phyloP scores from a whole-genome alignment of 495 filamentous ascomycete species.

The Beverwykella pulmonaria region DNA sequence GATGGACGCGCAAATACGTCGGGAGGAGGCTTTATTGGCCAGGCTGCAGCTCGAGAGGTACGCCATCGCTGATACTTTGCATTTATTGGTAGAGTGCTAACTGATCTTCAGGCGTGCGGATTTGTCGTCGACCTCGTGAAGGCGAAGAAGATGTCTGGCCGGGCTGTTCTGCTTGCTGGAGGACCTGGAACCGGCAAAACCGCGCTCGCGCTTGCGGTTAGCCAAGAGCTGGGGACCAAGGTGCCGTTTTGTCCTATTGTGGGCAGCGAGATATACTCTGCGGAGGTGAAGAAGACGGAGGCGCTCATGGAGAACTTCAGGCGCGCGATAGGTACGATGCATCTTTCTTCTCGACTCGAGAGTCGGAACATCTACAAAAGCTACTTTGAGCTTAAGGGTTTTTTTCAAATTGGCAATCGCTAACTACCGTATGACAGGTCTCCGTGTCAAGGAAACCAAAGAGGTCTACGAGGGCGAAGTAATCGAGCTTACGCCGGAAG shows the following conservation, averaged over 20 bases:
- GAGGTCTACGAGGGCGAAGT: conserved; percentile 98
- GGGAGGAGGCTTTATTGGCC: conserved; percentile 84
- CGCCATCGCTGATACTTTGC: background rate
- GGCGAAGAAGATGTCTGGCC: conserved; percentile 93
- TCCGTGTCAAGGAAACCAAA: conserved; percentile 95
- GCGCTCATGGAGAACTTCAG: conserved; percentile 98
- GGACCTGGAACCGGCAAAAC: conserved; percentile 96
- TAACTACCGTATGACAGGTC: conserved; percentile 49
- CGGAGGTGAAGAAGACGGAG: conserved; percentile 99
- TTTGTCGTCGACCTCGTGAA: conserved; percentile 93
- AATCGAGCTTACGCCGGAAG: conserved; percentile 92
- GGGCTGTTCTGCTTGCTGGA: conserved; percentile 89
- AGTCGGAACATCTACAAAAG: no score
- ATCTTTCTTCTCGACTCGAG: no score
- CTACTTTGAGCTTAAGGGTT: no score
- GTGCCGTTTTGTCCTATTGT: conserved; percentile 98
- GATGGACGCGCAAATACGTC: conserved; percentile 81
- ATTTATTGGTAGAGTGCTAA: background rate
- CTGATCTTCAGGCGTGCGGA: conserved; percentile 71
- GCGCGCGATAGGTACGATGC: conserved; percentile 75
- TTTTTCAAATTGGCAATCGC: no score
- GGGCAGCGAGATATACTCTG: conserved; percentile 93
- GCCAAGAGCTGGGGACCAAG: conserved; percentile 93
- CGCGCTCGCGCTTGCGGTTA: conserved; percentile 88
- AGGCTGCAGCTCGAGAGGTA: conserved; percentile 84